Base-by-base conservation (phyloP, 139 green algal genomes). In the Tetratostichococcus sp. region DNA sequence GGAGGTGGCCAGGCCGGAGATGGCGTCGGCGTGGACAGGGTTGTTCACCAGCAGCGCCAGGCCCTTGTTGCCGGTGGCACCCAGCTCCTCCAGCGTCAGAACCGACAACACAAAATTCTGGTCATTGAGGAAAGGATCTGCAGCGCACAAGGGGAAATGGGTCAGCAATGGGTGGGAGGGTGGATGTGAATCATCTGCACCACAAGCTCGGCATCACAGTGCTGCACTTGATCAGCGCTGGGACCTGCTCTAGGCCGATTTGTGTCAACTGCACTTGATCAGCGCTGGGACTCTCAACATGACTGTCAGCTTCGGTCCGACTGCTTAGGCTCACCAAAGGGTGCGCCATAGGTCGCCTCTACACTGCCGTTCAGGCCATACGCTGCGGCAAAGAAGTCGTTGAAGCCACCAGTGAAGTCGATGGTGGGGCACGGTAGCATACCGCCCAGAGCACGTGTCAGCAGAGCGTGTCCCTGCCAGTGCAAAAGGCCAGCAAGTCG, bases 61-160 rank as follows among this genome's bases (percentile, higher is more conserved):
- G 50, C 50, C 69, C 69, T 74, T 74, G 69, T 81, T 77, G 43
- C 77, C 77, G 16, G 72, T 78, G 50, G 77, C 77, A 50, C 77
- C 77, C 16, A 78, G 57, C 72, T 82, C 77, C 72, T 82, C 77
- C 72, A 82, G 72, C 14, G 77, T 50, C 67, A 82, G 35, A 34
- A 82, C 77, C 25, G 67, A 75, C 50, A 82, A 33, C 8, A 82
- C 34, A 35, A 78, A 82, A 67, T 75, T 82, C 39, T 71, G 28
- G 59, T 82, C 77, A 35, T 82, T 82, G 66, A 69, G 17, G 77
- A 75, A 78, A 11, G 72, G 67, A 67, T 82, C 72, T 75, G 66
- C 71, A 67, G 39, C 11, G 14, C 4, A 25, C 2, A 28, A n/a
- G 19, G 2, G 17, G 50, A 26, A 8, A 22, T 8, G 8, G 39